These are phyloP conservation scores for Microcera coccophila DNA, from an alignment of 2,329 filamentous ascomycete genomes.

Conservation along the genomic window DNA sequence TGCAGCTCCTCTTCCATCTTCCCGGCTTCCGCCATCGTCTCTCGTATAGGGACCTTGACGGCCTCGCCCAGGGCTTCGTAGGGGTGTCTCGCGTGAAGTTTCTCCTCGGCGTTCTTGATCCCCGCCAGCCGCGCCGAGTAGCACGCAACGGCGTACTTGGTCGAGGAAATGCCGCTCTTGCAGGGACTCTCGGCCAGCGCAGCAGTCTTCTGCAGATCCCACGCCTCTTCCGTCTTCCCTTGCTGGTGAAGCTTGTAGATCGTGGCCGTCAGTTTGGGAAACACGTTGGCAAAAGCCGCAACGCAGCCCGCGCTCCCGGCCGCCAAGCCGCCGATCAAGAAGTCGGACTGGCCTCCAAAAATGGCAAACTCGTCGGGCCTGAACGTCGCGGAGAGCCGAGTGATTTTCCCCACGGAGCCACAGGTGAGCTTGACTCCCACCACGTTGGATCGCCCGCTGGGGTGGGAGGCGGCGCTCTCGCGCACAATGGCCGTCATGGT, in stretches of 20 bases:
- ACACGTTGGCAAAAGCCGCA: slow-evolving; percentile 60
- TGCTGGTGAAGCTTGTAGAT: slow-evolving; percentile 60
- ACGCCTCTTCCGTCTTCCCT: slow-evolving; percentile 55
- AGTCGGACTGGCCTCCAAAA: slow-evolving; percentile 71
- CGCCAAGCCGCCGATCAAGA: slow-evolving; percentile 58
- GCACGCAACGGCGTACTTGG: slow-evolving; percentile 64
- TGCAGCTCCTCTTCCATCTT: slow-evolving; percentile 36
- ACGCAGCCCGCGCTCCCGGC: slow-evolving; percentile 59
- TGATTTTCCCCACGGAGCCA: slow-evolving; percentile 68
- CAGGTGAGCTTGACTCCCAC: slow-evolving; percentile 69
- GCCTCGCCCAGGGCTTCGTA: slow-evolving; percentile 49
- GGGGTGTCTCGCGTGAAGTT: slow-evolving; percentile 57
- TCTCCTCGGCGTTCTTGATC: slow-evolving; percentile 55
- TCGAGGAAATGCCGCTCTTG: slow-evolving; percentile 62
- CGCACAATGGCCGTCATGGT: slow-evolving; percentile 40
- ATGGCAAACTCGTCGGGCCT: slow-evolving; percentile 56
- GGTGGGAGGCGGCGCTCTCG: slow-evolving; percentile 19
- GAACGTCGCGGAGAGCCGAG: slow-evolving; percentile 52
- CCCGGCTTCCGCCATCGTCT: slow-evolving; percentile 40
- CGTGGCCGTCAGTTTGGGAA: slow-evolving; percentile 51
- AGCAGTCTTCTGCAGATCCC: slow-evolving; percentile 57
- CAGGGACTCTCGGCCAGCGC: slow-evolving; percentile 62
- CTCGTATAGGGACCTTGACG: slow-evolving; percentile 39
- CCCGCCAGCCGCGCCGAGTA: slow-evolving; percentile 57
- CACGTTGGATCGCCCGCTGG: slow-evolving; percentile 47